Conservation (phyloP, 73 alveolate species). For the Durusdinium trenchii region DNA sequence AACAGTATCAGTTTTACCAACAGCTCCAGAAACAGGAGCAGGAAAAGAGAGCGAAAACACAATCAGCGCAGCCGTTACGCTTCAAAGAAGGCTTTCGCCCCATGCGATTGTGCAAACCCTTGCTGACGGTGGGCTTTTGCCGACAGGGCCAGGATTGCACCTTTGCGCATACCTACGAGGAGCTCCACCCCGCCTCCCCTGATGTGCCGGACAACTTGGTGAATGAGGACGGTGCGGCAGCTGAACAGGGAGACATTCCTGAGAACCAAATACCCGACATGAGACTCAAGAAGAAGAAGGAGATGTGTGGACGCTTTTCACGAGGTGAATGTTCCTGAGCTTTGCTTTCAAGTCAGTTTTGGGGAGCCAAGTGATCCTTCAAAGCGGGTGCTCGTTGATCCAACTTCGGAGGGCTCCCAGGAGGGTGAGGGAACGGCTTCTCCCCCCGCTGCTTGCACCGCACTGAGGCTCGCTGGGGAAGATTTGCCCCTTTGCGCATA, state of each 20-base stretch:
- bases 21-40: slow-evolving; percentile 75
- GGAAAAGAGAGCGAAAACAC: slow-evolving; percentile 88
- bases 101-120: slow-evolving; percentile 89
- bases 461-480: slow-evolving; percentile 70
- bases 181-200: slow-evolving; percentile 94
- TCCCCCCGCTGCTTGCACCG: too few relatives aligned
- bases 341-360: background rate
- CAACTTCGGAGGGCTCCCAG: too few relatives aligned
- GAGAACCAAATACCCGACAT: slow-evolving; percentile 90
- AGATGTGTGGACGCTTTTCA: slow-evolving; percentile 95
- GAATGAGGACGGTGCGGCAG: slow-evolving; percentile 59
- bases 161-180: slow-evolving; percentile 85
- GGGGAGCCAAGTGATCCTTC: too few relatives aligned
- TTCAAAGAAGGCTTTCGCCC: slow-evolving; percentile 95
- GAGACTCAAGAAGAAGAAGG: slow-evolving; percentile 81
- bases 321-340: slow-evolving; percentile 94
- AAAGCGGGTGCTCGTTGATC: too few relatives aligned
- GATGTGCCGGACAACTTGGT: slow-evolving; percentile 88
- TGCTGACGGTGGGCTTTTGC: slow-evolving; percentile 82
- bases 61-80: slow-evolving; percentile 81
- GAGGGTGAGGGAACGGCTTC: too few relatives aligned
- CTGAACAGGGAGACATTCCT: slow-evolving; percentile 87
- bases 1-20: slow-evolving; percentile 93
- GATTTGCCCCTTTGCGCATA: slow-evolving; percentile 91
- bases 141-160: slow-evolving; percentile 94